Conservation (phyloP, 1,284 basidiomycete species). For the Cutaneotrichosporon mucoides region DNA sequence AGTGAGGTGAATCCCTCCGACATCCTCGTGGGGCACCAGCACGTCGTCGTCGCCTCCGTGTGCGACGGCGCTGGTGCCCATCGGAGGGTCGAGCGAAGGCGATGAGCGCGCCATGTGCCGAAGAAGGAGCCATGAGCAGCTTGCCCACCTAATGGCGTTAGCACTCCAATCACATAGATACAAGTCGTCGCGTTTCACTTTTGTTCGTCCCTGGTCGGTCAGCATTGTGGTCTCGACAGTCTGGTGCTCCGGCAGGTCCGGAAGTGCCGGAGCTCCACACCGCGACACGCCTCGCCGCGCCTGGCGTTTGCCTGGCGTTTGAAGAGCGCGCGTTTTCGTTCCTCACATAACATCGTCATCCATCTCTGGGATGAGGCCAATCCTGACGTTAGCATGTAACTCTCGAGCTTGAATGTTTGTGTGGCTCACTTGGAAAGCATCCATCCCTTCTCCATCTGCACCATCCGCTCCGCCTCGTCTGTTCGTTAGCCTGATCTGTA, state of each 20-base stretch:
- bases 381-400: slow-evolving; percentile 23
- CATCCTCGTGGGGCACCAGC: neutral
- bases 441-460: slow-evolving; percentile 71
- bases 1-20: slow-evolving; percentile 6
- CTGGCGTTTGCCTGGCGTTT: no score
- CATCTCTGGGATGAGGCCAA: slow-evolving; percentile 66
- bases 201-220: slow-evolving; percentile 53
- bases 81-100: slow-evolving; percentile 1
- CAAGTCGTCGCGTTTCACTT: slow-evolving; percentile 56
- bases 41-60: no score
- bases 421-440: slow-evolving; percentile 55
- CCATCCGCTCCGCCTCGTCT: slow-evolving; percentile 60
- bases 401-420: neutral
- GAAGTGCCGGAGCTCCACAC: neutral
- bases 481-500: neutral
- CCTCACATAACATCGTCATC: slow-evolving; percentile 74
- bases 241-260: neutral
- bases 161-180: neutral
- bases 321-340: neutral
- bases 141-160: slow-evolving; percentile 32
- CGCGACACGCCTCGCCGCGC: no score
- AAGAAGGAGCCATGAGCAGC: slow-evolving; percentile 69
- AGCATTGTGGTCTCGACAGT: slow-evolving; percentile 2
- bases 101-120: slow-evolving; percentile 58
- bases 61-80: no score